Evolutionary conservation across 371 early-diverging fungal genomes (phyloP), one percentile per base, ranked within the genome.

Genomic region (Modicella reniformis): DNA sequence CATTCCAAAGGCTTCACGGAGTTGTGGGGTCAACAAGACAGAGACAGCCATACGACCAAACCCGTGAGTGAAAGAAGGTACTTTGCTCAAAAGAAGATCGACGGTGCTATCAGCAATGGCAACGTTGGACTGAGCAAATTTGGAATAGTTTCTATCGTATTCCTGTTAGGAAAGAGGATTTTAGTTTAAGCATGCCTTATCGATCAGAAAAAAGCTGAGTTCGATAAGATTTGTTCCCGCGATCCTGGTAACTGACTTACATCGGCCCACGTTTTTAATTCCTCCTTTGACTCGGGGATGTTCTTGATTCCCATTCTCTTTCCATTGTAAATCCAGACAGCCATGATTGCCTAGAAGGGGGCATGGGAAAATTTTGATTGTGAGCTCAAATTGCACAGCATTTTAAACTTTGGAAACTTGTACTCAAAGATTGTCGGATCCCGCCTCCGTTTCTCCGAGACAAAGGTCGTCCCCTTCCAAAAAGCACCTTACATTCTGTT

Each of bases 251-350:
- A 8, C 19, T 44, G 25, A 12, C 32, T 65, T 74, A 74, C 80
- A 62, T 84, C 72, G 51, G 80, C 62, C 60, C 86, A 84, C 12
- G 40, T 62, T 1, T 68, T 60, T 52, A 87, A 67, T n/a, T 77
- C 84, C 25, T 84, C 80, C 3, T 74, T n/a, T 8, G 85, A 80
- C 12, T 71, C 68, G 2, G 87, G 88, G 34, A 88, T 87, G 68
- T 84, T 80, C 59, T 84, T 74, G 33, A 88, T 86, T 7, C 80
- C 72, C 88, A 87, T 85, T n/a, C 68, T 61, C 13, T 59, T 48
- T 0, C 87, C 87, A 52, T 76, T 62, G 25, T 81, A 63, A 21
- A 60, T 79, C 87, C 87, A 88, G 0, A 81, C 61, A 40, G 65
- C 71, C 8, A 76, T 26, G 3, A 65, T 19, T 1, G 76, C 71